A percentile compares a stretch with the other conserved stretches of the same genome.
phyloP scores from a whole-genome alignment of 768 basidiomycete genomes.

The Phanerochaete carnosa region DNA sequence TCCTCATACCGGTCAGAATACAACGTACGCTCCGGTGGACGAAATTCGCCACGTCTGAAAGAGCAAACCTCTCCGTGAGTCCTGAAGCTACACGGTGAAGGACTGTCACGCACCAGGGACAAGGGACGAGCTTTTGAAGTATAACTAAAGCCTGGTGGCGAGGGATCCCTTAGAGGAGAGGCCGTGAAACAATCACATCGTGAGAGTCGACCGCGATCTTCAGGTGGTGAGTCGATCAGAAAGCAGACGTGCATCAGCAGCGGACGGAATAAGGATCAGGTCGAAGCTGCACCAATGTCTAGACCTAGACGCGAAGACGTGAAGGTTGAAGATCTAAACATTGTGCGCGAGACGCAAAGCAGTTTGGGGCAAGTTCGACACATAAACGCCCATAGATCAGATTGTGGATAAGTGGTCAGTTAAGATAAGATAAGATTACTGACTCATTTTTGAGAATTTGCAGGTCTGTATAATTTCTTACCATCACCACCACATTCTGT shows the following conservation, averaged over 20 bases:
- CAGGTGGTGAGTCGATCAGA: no score
- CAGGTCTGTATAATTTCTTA: background rate
- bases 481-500: background rate
- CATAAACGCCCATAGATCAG: background rate
- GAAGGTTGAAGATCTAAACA: background rate
- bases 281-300: conserved; percentile 8
- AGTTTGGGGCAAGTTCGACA: no score
- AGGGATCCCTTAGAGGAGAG: background rate
- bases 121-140: conserved; percentile 17
- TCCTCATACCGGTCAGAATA: conserved; percentile 19
- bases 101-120: conserved; percentile 22
- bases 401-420: background rate
- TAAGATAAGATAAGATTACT: background rate
- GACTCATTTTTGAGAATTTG: background rate
- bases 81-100: conserved; percentile 11
- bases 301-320: conserved; percentile 12
- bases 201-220: no score
- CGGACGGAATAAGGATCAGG: conserved; percentile 1
- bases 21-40: conserved; percentile 15
- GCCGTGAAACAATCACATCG: conserved; percentile 16
- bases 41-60: conserved; percentile 18
- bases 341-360: no score
- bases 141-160: conserved; percentile 7
- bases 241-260: conserved; percentile 12
- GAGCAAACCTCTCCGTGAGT: conserved; percentile 16